These are phyloP conservation scores for Eutypa lata DNA, from an alignment of 2,329 filamentous ascomycete species.

Conservation along the genomic window DNA sequence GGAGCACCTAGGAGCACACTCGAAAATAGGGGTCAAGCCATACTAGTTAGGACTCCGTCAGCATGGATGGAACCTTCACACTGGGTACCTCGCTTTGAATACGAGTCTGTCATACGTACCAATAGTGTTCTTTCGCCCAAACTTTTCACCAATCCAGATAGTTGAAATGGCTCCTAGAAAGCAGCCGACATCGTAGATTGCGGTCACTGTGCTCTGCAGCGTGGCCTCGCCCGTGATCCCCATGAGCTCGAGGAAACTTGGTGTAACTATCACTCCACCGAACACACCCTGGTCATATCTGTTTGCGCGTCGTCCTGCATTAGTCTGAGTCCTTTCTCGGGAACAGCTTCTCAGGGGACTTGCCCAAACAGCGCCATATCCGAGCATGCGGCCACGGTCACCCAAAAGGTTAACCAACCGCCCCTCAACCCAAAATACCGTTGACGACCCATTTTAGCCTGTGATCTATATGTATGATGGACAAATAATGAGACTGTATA, in stretches of 20 bases:
- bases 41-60: background rate
- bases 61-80: background rate
- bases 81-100: background rate
- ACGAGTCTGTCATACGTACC: background rate
- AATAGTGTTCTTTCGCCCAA: slow-evolving; percentile 32
- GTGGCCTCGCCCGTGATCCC: slow-evolving; percentile 11
- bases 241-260: slow-evolving; percentile 45
- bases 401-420: slow-evolving; percentile 22
- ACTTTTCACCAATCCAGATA: slow-evolving; percentile 30
- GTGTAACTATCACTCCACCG: slow-evolving; percentile 50
- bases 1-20: too few relatives aligned
- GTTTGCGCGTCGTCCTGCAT: background rate
- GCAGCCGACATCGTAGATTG: slow-evolving; percentile 58
- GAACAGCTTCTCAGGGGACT: background rate
- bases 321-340: background rate
- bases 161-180: slow-evolving; percentile 46
- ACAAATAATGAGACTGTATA: too few relatives aligned
- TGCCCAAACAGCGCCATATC: slow-evolving; percentile 26
- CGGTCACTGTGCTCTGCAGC: slow-evolving; percentile 45
- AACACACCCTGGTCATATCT: slow-evolving; percentile 50
- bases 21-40: too few relatives aligned
- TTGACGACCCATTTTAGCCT: background rate
- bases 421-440: slow-evolving; percentile 19
- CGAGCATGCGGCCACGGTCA: slow-evolving; percentile 19
- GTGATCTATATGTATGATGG: too few relatives aligned